phyloP scores from a whole-genome alignment of 768 basidiomycete species.

The Xerocomellus dryophilus region DNA sequence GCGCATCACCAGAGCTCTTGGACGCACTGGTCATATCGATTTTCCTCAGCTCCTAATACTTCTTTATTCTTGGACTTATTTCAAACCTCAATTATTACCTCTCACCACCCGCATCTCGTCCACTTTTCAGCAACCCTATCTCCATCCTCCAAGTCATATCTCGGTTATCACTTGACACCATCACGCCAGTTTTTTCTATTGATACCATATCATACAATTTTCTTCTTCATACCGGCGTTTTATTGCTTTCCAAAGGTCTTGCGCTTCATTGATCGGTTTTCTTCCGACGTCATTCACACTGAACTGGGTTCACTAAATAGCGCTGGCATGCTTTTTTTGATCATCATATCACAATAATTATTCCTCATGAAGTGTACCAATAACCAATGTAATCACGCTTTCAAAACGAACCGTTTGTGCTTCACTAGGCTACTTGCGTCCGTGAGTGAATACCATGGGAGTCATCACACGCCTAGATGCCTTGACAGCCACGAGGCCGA shows the following conservation, averaged over 20 bases:
- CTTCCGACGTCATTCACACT: neutral
- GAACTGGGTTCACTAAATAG: conserved; percentile 13
- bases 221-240: neutral
- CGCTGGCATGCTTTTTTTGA: conserved; percentile 5
- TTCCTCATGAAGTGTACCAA: conserved; percentile 6
- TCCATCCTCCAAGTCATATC: neutral
- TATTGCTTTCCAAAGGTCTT: neutral
- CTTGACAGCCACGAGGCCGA: neutral
- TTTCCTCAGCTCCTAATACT: neutral
- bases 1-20: neutral
- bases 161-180: neutral
- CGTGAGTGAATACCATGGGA: no score
- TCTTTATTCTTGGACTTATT: conserved; percentile 20
- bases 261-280: neutral
- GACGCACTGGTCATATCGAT: no score
- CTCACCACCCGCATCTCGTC: neutral
- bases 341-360: neutral
- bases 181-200: neutral
- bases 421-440: no score
- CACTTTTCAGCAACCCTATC: neutral
- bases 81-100: conserved; percentile 14
- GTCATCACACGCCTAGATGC: no score
- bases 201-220: conserved; percentile 3
- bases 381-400: neutral
- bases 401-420: neutral